Evolutionary conservation across 2,329 filamentous ascomycete genomes (phyloP).

Genomic region (Fusarium graminum): DNA sequence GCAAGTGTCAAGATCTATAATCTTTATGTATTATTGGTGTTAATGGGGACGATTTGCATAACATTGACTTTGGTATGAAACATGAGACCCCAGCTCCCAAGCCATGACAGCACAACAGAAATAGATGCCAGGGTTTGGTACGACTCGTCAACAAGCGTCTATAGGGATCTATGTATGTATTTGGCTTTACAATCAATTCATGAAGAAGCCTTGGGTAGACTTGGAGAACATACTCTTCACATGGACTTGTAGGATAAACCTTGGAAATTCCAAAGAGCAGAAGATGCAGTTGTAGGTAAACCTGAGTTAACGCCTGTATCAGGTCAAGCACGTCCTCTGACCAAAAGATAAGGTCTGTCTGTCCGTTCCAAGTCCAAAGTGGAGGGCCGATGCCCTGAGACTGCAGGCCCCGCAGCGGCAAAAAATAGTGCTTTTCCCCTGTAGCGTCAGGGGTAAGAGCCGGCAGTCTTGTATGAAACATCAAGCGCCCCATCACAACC

Average conservation of each 20-base stretch:
- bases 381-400: conserved; percentile 25
- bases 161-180: not conserved
- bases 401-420: conserved; percentile 11
- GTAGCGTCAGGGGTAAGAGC: conserved; percentile 37
- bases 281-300: conserved; percentile 7
- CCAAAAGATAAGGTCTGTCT: conserved; percentile 14
- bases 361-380: not conserved
- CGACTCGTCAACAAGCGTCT: conserved; percentile 16
- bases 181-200: not conserved
- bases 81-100: conserved; percentile 34
- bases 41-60: conserved; percentile 29
- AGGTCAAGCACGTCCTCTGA: conserved; percentile 37
- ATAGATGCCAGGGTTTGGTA: conserved; percentile 13
- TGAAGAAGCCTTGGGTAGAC: conserved; percentile 13
- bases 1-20: conserved; percentile 23
- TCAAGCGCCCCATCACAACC: conserved; percentile 44
- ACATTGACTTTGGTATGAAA: conserved; percentile 36
- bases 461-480: conserved; percentile 47
- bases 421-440: conserved; percentile 15
- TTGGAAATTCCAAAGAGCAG: not conserved
- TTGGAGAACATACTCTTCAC: conserved; percentile 9
- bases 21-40: conserved; percentile 7
- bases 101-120: conserved; percentile 42
- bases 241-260: conserved; percentile 11
- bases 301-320: conserved; percentile 25